Conservation (phyloP, 441 rosid genomes). For the Pelargonium myrrhifolium region DNA sequence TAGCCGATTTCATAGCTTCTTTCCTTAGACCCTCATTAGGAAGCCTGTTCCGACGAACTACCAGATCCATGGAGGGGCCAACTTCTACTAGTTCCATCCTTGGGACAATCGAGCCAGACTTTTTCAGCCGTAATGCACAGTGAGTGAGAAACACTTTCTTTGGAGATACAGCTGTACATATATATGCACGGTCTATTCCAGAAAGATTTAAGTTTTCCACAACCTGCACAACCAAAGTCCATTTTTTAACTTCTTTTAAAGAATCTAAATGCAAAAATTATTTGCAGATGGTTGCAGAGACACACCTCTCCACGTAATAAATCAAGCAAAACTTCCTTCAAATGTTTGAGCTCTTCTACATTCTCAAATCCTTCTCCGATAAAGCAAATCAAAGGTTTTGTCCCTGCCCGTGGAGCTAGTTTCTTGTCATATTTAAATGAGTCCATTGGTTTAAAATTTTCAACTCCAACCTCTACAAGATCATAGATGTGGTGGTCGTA, state of each 20-base stretch:
- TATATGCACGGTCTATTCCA: constrained; percentile 71
- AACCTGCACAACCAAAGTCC: constrained; percentile 39
- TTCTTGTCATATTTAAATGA: constrained; percentile 67
- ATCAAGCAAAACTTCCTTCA: constrained; percentile 80
- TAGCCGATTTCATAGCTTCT: constrained; percentile 71
- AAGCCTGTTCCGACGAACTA: constrained; percentile 73
- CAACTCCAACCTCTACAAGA: constrained; percentile 85
- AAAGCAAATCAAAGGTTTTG: constrained; percentile 78
- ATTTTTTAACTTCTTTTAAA: not conserved
- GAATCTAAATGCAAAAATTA: too few species aligned
- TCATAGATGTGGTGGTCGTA: constrained; percentile 80
- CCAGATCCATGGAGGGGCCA: constrained; percentile 93
- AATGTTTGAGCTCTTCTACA: constrained; percentile 68
- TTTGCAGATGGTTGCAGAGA: constrained; percentile 12
- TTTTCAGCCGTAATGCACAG: constrained; percentile 73
- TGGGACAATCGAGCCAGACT: constrained; percentile 75
- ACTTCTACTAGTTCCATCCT: constrained; percentile 83
- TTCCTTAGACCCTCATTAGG: constrained; percentile 66
- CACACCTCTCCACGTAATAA: constrained; percentile 77
- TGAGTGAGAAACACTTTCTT: constrained; percentile 59
- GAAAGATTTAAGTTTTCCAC: constrained; percentile 76
- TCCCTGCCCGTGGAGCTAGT: constrained; percentile 57
- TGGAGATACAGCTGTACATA: constrained; percentile 74
- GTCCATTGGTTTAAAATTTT: constrained; percentile 63
- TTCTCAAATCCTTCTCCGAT: constrained; percentile 79